Base-by-base conservation (phyloP, 1,139 yeast genomes). In the Magnusiomyces sp. region DNA sequence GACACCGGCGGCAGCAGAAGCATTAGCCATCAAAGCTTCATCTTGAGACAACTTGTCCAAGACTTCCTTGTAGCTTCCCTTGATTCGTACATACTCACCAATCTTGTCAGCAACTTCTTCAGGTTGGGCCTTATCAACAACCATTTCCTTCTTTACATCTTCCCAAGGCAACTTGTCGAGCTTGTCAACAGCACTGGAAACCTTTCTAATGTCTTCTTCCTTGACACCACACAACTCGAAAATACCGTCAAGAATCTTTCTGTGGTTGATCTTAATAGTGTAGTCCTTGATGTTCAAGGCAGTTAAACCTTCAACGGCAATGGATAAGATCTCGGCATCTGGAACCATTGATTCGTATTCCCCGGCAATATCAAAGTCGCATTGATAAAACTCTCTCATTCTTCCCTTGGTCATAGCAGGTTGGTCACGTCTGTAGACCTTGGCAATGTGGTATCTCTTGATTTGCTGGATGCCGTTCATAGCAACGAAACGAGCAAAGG, bases 391-490 rank as follows among this genome's bases (percentile, higher is more conserved):
- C 69, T 92, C 98, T 77, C 98, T 84, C 98, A 92, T 92, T 71
- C 98, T 81, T 53, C 98, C 98, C 70, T 92, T 92, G 52, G 97
- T 90, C 98, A 92, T 92, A 14, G 98, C 98, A 5, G 98, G 98
- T 70, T 92, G 98, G 67, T 92, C 98, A 71, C 98, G 83, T 72
- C 98, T 80, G 71, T 92, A 92, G 50, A 92, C 98, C 70, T 92
- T 92, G 59, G 98, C 98, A 58, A 92, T 87, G 71, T 92, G 98
- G 69, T 81, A 92, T 65, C 98, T 78, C 71, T 92, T 92, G 69
- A 92, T 92, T 64, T 75, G 79, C 60, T 87, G 83, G 55, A 92
- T 77, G 62, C 87, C 88, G 72, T 92, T 92, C 83, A 88, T 84
- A 36, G 98, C 98, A 51, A 92, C 95, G 64, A 78, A 92, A 66